Base-by-base conservation (phyloP, 163 green algal genomes). In the Chlamydomonas reinhardtii region DNA sequence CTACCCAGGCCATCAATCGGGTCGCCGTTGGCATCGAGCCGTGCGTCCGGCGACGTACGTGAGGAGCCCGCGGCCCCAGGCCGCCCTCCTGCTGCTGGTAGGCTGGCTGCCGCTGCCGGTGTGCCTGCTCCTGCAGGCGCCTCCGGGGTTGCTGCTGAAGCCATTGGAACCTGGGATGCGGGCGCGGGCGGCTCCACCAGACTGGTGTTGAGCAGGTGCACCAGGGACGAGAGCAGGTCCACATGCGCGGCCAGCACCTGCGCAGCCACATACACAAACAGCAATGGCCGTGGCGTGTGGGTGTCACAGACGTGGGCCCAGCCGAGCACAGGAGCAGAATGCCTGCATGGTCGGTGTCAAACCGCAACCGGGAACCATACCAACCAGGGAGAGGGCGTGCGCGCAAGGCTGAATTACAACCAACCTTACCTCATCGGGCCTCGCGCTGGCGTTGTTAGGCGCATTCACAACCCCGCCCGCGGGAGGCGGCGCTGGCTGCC, bases 181-280 rank as follows among this genome's bases (percentile, higher is more conserved):
- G 52, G 32, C 11, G 27, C 34, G 9, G 76, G 37, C 62, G 76
- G 25, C 17, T 64, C 64, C 8, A 85, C 24, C 20, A 76, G 78
- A 11, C 66, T 35, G 39, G 79, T 85, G 48, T 77, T 77, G 31
- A 85, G 68, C 68, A 85, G 79, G 32, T 31, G 34, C 8, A 32
- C 27, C n/a, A 85, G 54, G 20, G 52, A 11, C 12, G 79, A 16
- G 11, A 77, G 16, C 48, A 77, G 61, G 52, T 77, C 68, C 14
- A 39, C 24, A 29, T 81, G 32, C 31, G n/a, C 76, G 25, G 37
- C 76, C 29, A 37, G 34, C 11, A 56, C 48, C 48, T 56, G 48
- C 48, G 19, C 48, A 17, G 48, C 12, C 48, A 56, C 14, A 48
- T 19, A n/a, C n/a, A n/a, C n/a, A n/a, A n/a, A n/a, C n/a, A n/a